Evolutionary conservation across 345 rosid genomes (phyloP).

Genomic region (Toxicodendron radicans): DNA sequence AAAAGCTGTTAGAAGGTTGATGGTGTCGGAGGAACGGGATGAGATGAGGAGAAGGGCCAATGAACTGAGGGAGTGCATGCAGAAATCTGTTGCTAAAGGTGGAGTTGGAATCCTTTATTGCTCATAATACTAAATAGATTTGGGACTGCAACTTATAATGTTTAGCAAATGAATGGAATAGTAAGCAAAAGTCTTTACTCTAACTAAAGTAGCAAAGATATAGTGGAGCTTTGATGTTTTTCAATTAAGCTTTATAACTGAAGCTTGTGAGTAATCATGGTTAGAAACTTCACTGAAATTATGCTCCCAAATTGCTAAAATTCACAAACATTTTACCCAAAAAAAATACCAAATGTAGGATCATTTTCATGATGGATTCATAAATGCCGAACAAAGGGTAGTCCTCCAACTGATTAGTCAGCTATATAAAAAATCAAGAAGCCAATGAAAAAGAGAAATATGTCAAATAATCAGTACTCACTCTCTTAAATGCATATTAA

Average conservation of each 20-base stretch:
- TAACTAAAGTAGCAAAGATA: not conserved
- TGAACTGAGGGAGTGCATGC: not conserved
- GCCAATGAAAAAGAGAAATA: no score
- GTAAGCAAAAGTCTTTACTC: not conserved
- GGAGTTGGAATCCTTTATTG: constrained; percentile 6
- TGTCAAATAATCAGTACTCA: no score
- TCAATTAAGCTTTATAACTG: not conserved
- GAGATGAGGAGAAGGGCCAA: not conserved
- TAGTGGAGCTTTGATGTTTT: not conserved
- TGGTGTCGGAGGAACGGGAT: not conserved
- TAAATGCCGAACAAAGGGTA: no score
- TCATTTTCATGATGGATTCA: no score
- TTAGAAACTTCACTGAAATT: not conserved
- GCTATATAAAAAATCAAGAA: no score
- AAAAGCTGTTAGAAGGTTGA: constrained; percentile 7
- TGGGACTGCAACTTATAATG: no score
- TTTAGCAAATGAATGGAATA: no score
- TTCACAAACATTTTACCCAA: no score
- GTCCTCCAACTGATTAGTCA: no score
- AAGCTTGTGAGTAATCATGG: not conserved
- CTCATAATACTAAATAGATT: not conserved
- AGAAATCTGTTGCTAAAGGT: not conserved
- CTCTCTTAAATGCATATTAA: no score
- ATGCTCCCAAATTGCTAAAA: no score
- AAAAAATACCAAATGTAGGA: no score